Conservation (phyloP, 352 stramenopile species). For the Phytopythium oedochilum region DNA sequence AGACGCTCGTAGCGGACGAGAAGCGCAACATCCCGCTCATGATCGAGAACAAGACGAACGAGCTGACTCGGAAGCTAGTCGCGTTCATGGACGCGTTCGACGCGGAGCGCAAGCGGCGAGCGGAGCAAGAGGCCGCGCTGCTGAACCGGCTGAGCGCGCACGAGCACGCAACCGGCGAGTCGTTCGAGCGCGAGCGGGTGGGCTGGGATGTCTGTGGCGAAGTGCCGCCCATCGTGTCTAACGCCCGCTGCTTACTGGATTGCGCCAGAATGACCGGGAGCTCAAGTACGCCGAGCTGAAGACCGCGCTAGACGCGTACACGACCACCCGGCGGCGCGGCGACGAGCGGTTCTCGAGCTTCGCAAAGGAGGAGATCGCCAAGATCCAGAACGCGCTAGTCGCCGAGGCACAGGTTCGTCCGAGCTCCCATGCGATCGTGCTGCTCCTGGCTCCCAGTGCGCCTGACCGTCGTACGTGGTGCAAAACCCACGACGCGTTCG, state of each 20-base stretch:
- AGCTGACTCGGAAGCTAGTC: slow-evolving; percentile 86
- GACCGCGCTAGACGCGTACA: slow-evolving; percentile 63
- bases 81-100: slow-evolving; percentile 89
- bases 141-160: slow-evolving; percentile 90
- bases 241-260: neutral
- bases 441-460: no score
- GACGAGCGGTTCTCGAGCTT: slow-evolving; percentile 76
- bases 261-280: slow-evolving; percentile 36
- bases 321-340: slow-evolving; percentile 59
- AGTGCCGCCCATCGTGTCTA: no score
- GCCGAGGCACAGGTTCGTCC: slow-evolving; percentile 52
- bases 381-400: slow-evolving; percentile 75
- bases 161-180: slow-evolving; percentile 67
- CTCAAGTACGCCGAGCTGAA: slow-evolving; percentile 73
- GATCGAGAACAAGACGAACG: slow-evolving; percentile 87
- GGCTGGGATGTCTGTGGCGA: neutral
- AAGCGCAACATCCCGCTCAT: slow-evolving; percentile 86
- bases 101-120: slow-evolving; percentile 74
- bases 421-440: neutral
- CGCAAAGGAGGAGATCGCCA: slow-evolving; percentile 64
- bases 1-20: slow-evolving; percentile 80
- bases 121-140: slow-evolving; percentile 84
- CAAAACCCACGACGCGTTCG: no score
- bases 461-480: no score
- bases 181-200: slow-evolving; percentile 66